Evolutionary conservation across 2,329 filamentous ascomycete genomes (phyloP).

Genomic region (Ascomycota sp.): DNA sequence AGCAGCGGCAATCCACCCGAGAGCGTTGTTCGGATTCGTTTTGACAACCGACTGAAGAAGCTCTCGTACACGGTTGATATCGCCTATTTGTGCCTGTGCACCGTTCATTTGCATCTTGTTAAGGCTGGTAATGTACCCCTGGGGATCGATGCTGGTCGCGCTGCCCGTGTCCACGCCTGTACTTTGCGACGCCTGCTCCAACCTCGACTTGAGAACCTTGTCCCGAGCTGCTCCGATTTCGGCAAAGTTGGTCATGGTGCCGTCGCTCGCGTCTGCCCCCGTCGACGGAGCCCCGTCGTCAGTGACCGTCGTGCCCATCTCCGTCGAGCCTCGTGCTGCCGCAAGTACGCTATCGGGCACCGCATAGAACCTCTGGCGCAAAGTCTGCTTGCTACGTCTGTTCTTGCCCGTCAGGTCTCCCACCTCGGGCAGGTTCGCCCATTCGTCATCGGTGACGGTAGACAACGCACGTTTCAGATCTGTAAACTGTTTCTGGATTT

Average conservation of each 20-base stretch:
- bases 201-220: slow-evolving; percentile 82
- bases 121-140: slow-evolving; percentile 86
- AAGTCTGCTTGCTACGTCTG: slow-evolving; percentile 61
- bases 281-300: slow-evolving; percentile 44
- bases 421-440: slow-evolving; percentile 87
- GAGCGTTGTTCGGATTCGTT: slow-evolving; percentile 85
- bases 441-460: slow-evolving; percentile 83
- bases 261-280: slow-evolving; percentile 36
- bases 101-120: slow-evolving; percentile 64
- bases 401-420: slow-evolving; percentile 94
- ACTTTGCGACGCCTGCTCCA: slow-evolving; percentile 69
- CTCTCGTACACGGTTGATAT: slow-evolving; percentile 83
- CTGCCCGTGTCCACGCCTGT: slow-evolving; percentile 53
- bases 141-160: slow-evolving; percentile 79
- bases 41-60: slow-evolving; percentile 93
- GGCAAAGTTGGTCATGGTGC: slow-evolving; percentile 94
- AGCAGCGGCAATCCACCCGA: slow-evolving; percentile 89
- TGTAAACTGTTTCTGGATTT: slow-evolving; percentile 94
- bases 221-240: slow-evolving; percentile 91
- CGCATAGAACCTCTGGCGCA: slow-evolving; percentile 76
- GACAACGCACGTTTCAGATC: slow-evolving; percentile 82
- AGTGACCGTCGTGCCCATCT: slow-evolving; percentile 74
- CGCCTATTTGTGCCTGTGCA: slow-evolving; percentile 68
- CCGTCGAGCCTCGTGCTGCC: slow-evolving; percentile 57
- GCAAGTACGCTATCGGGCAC: slow-evolving; percentile 92